Evolutionary conservation across 2,329 filamentous ascomycete genomes (phyloP).

Genomic region (Colletotrichum lini): DNA sequence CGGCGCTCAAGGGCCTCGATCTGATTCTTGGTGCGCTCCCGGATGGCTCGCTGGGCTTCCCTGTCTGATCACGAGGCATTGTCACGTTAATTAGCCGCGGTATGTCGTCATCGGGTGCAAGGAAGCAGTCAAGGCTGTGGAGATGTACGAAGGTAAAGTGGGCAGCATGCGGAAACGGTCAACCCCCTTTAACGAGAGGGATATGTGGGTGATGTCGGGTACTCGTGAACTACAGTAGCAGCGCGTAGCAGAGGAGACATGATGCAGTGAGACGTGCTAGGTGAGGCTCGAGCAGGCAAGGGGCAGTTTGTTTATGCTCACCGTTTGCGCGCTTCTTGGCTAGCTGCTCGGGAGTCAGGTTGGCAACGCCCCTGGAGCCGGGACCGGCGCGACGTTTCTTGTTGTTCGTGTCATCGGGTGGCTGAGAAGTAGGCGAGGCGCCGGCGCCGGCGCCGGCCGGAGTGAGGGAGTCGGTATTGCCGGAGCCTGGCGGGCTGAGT

Average conservation of each 20-base stretch:
- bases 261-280: slow-evolving; percentile 1
- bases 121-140: slow-evolving; percentile 1
- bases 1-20: slow-evolving; percentile 81
- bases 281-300: neutral
- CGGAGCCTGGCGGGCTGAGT: slow-evolving; percentile 31
- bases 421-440: slow-evolving; percentile 31
- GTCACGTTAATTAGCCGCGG: slow-evolving; percentile 18
- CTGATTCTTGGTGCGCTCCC: slow-evolving; percentile 84
- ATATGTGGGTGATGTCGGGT: neutral
- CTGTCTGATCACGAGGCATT: slow-evolving; percentile 69
- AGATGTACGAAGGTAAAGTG: slow-evolving; percentile 1
- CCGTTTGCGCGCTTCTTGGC: slow-evolving; percentile 76
- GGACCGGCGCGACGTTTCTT: slow-evolving; percentile 64
- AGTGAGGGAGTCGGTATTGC: slow-evolving; percentile 24
- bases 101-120: slow-evolving; percentile 14
- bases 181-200: neutral
- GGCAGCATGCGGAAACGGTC: neutral
- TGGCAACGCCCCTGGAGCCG: slow-evolving; percentile 68
- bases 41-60: slow-evolving; percentile 87
- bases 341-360: slow-evolving; percentile 81
- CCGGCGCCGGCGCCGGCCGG: slow-evolving; percentile 15
- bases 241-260: slow-evolving; percentile 47
- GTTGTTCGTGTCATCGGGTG: slow-evolving; percentile 38
- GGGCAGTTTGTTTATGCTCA: slow-evolving; percentile 50
- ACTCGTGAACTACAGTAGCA: neutral